Conservation (phyloP, 768 basidiomycete genomes). For the Naganishia vaughanmartiniae region DNA sequence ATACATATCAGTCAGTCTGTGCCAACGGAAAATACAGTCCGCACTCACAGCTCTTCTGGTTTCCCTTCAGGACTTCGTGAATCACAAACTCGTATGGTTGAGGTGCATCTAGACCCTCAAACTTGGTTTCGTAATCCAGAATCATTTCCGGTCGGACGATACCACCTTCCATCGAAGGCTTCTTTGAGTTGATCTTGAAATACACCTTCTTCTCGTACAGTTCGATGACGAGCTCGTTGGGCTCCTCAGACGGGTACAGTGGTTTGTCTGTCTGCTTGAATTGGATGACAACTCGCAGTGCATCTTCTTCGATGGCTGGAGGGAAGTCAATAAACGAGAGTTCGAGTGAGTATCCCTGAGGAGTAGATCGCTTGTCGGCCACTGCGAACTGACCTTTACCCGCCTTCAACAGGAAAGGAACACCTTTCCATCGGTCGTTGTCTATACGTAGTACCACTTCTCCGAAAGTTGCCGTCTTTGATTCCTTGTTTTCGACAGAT, state of each 20-base stretch:
- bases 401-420: constrained; percentile 34
- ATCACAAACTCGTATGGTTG: constrained; percentile 33
- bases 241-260: constrained; percentile 19
- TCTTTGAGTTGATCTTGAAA: constrained; percentile 30
- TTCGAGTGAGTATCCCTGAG: background rate
- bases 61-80: constrained; percentile 28
- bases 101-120: constrained; percentile 22
- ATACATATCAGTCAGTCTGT: background rate
- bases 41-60: constrained; percentile 28
- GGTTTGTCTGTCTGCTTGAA: constrained; percentile 16
- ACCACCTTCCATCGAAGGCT: constrained; percentile 26
- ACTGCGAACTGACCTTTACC: constrained; percentile 31
- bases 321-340: background rate
- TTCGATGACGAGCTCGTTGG: constrained; percentile 29
- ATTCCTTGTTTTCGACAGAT: constrained; percentile 34
- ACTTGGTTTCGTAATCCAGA: constrained; percentile 22
- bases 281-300: constrained; percentile 29
- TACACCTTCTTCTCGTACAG: constrained; percentile 29
- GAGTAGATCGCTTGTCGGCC: background rate
- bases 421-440: constrained; percentile 36
- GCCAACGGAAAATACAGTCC: background rate
- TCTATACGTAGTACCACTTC: constrained; percentile 33
- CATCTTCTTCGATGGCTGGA: constrained; percentile 32
- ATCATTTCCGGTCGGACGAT: constrained; percentile 22
- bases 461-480: constrained; percentile 35